Evolutionary conservation across 768 basidiomycete genomes (phyloP).

Genomic region (Lanmaoa rubissima): DNA sequence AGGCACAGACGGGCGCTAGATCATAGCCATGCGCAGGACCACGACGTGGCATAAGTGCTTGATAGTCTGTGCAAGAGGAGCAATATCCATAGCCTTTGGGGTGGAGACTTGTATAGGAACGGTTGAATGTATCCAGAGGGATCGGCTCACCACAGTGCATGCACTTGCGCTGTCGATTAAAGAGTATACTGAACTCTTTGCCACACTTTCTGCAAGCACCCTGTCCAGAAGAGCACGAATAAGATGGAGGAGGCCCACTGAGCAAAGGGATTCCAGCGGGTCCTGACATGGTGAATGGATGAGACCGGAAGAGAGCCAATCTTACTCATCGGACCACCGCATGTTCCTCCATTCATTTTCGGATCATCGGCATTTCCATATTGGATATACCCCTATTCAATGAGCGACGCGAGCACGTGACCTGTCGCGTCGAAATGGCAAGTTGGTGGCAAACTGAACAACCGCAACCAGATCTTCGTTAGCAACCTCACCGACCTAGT

Average conservation of each 20-base stretch:
- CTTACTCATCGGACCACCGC: background rate
- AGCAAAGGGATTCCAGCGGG: constrained; percentile 62
- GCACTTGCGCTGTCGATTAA: constrained; percentile 62
- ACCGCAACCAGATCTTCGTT: too few species aligned
- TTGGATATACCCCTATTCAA: background rate
- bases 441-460: constrained; percentile 21
- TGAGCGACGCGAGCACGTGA: constrained; percentile 24
- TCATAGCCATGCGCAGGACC: constrained; percentile 59
- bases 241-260: constrained; percentile 59
- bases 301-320: background rate
- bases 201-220: constrained; percentile 64
- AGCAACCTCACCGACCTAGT: background rate
- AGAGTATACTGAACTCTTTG: constrained; percentile 68
- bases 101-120: background rate
- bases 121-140: background rate
- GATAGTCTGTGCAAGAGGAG: constrained; percentile 69
- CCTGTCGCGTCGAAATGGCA: constrained; percentile 17
- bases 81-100: constrained; percentile 68
- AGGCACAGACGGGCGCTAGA: constrained; percentile 63
- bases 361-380: constrained; percentile 18
- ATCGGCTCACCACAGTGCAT: constrained; percentile 67
- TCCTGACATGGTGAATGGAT: constrained; percentile 19
- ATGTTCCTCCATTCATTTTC: background rate
- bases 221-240: constrained; percentile 22
- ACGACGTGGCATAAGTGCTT: constrained; percentile 71